Conservation (phyloP, 2,329 filamentous ascomycete species). For the Helotiales sp. region DNA sequence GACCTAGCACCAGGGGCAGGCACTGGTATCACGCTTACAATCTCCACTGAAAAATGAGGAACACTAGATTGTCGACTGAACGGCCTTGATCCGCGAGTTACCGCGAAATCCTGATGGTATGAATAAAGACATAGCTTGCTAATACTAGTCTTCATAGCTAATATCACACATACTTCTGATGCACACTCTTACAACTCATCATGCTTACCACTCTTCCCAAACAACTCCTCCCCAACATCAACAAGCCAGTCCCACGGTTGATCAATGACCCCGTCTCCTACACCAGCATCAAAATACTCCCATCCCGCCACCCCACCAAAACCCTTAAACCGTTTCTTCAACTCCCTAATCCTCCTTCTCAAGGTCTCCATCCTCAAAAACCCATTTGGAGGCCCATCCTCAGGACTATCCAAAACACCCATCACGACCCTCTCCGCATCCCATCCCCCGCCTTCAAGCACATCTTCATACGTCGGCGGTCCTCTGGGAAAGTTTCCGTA, state of each 20-base stretch:
- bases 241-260: constrained; percentile 76
- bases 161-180: too few species aligned
- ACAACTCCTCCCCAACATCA: constrained; percentile 46
- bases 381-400: constrained; percentile 63
- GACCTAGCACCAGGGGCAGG: too few species aligned
- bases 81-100: too few species aligned
- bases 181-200: neutral
- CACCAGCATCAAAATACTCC: constrained; percentile 81
- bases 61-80: too few species aligned
- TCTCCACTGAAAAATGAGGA: too few species aligned
- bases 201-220: constrained; percentile 9
- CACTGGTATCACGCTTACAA: too few species aligned
- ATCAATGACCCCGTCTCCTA: constrained; percentile 55
- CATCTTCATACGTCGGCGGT: constrained; percentile 47
- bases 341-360: constrained; percentile 51
- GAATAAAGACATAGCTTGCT: too few species aligned
- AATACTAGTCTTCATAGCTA: too few species aligned
- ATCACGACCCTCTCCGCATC: constrained; percentile 69
- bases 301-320: constrained; percentile 85
- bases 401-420: constrained; percentile 71
- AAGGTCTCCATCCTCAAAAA: constrained; percentile 60
- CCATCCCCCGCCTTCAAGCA: constrained; percentile 69
- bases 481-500: constrained; percentile 68
- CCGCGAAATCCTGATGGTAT: too few species aligned
- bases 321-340: constrained; percentile 46